phyloP scores from a whole-genome alignment of 495 filamentous ascomycete genomes.

The Friedmanniomyces simplex region DNA sequence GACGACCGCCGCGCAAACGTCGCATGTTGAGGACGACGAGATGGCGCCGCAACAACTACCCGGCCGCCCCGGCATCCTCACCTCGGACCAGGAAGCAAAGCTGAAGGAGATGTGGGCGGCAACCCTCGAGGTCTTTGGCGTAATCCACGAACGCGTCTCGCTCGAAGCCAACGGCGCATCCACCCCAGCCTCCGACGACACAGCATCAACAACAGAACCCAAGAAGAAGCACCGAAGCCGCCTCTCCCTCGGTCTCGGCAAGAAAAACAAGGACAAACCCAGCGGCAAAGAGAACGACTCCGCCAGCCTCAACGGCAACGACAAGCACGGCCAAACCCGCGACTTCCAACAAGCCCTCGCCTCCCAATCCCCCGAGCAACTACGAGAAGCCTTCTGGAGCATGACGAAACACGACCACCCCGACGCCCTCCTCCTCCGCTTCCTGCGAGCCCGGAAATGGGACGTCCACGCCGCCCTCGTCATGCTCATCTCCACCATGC shows the following conservation, averaged over 20 bases:
- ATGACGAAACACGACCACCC: conserved; percentile 97
- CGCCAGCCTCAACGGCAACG: conserved; percentile 47
- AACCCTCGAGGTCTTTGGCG: conserved; percentile 69
- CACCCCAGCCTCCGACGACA: conserved; percentile 20
- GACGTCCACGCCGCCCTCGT: conserved; percentile 84
- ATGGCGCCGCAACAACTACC: conserved; percentile 44
- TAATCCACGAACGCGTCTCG: conserved; percentile 27
- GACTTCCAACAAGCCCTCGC: conserved; percentile 72
- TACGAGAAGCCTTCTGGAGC: conserved; percentile 77
- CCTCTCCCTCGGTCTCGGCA: conserved; percentile 49
- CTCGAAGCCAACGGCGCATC: conserved; percentile 15
- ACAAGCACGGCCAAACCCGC: conserved; percentile 88
- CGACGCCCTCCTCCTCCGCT: conserved; percentile 76
- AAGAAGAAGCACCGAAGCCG: conserved; percentile 67
- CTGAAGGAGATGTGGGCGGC: conserved; percentile 77
- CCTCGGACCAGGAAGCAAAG: conserved; percentile 77
- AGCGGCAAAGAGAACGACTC: conserved; percentile 28
- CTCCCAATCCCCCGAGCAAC: conserved; percentile 61
- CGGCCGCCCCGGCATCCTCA: conserved; percentile 79
- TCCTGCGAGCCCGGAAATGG: conserved; percentile 91
- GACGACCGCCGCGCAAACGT: background rate
- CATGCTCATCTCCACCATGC: conserved; percentile 90
- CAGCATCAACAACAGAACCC: conserved; percentile 17
- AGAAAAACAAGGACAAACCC: conserved; percentile 50
- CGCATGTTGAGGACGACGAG: background rate